phyloP scores from a whole-genome alignment of 495 filamentous ascomycete species.

The Bacidia rubella region DNA sequence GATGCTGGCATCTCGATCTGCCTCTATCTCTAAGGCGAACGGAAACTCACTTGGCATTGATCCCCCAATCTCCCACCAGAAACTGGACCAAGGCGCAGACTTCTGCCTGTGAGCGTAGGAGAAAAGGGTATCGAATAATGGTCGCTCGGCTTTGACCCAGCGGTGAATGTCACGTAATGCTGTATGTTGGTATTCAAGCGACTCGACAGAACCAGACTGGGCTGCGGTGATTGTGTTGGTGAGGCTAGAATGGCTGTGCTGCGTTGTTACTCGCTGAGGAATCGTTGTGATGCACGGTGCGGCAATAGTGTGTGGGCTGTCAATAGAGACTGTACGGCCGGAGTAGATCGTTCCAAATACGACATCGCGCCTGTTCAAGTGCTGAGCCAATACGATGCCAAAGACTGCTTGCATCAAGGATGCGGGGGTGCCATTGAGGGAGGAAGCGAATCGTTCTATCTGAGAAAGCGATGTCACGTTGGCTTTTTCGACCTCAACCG shows the following conservation, averaged over 20 bases:
- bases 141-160: constrained; percentile 30
- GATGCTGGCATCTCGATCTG: constrained; percentile 14
- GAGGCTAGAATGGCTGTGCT: background rate
- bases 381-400: constrained; percentile 30
- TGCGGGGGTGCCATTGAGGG: constrained; percentile 24
- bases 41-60: constrained; percentile 26
- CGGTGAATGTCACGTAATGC: constrained; percentile 32
- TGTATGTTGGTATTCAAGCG: constrained; percentile 33
- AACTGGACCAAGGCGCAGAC: constrained; percentile 3
- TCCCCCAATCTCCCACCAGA: constrained; percentile 24
- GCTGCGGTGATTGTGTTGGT: constrained; percentile 24
- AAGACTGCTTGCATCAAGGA: constrained; percentile 30
- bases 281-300: constrained; percentile 85
- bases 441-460: constrained; percentile 22
- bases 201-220: constrained; percentile 29
- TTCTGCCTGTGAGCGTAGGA: constrained; percentile 19
- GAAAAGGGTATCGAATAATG: constrained; percentile 33
- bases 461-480: constrained; percentile 18
- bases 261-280: constrained; percentile 43
- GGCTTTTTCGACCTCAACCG: constrained; percentile 14
- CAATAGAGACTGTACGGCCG: constrained; percentile 32
- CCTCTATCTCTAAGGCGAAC: constrained; percentile 24
- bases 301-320: constrained; percentile 55
- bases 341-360: constrained; percentile 34
- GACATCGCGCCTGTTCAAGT: constrained; percentile 24